Conservation (phyloP, 495 filamentous ascomycete genomes). For the Entonaema liquescens region DNA sequence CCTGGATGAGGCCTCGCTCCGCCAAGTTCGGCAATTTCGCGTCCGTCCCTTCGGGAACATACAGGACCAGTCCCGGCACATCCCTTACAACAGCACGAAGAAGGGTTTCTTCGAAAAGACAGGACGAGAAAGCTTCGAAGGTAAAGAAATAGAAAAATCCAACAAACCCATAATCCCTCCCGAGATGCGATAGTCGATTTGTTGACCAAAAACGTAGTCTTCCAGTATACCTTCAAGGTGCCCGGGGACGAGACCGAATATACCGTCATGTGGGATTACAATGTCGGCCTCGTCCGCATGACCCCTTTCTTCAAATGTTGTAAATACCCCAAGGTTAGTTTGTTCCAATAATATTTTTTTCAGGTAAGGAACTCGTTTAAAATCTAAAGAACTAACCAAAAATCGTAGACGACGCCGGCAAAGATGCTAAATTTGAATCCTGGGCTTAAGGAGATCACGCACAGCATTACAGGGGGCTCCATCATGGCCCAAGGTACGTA, state of each 20-base stretch:
- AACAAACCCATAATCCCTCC: conserved; percentile 3
- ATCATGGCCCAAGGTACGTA: conserved; percentile 84
- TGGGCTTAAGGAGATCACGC: conserved; percentile 83
- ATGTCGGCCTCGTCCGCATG: conserved; percentile 91
- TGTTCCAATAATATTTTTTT: not conserved
- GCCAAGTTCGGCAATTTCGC: conserved; percentile 66
- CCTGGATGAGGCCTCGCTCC: conserved; percentile 62
- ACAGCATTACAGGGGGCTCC: conserved; percentile 94
- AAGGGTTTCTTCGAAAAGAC: conserved; percentile 86
- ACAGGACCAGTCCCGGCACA: conserved; percentile 72
- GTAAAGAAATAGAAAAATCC: conserved; percentile 56
- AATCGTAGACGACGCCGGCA: conserved; percentile 77
- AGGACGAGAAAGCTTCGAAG: conserved; percentile 86
- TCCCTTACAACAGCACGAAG: conserved; percentile 94
- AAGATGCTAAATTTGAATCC: conserved; percentile 82
- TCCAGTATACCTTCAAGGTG: conserved; percentile 86
- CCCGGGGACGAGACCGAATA: conserved; percentile 72
- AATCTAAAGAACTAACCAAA: conserved; percentile 19
- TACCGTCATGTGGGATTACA: conserved; percentile 96
- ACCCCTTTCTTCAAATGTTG: conserved; percentile 94
- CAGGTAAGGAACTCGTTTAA: not conserved
- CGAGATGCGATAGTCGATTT: conserved; percentile 17
- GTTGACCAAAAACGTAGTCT: conserved; percentile 65
- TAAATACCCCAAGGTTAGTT: conserved; percentile 80
- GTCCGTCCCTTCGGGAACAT: conserved; percentile 77